Evolutionary conservation across 208 protist species (phyloP), one percentile per base, ranked within the genome.

Genomic region (Trypanosoma congolense): DNA sequence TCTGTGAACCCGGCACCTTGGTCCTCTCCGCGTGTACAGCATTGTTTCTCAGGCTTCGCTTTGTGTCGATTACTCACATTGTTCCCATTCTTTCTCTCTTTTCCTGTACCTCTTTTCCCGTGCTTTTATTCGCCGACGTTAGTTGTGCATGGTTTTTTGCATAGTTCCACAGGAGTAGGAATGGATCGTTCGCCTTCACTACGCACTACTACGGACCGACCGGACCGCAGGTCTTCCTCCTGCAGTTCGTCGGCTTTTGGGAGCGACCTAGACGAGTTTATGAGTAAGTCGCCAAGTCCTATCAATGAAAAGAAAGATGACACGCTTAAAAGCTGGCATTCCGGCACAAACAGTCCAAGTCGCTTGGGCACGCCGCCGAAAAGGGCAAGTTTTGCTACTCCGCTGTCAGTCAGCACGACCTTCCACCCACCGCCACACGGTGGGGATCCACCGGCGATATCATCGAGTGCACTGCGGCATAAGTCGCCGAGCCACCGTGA

Each of bases 61-160:
- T n/a, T n/a, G n/a, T n/a, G n/a, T n/a, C n/a, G n/a, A n/a, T n/a
- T n/a, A n/a, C n/a, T n/a, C n/a, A n/a, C n/a, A n/a, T n/a, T n/a
- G n/a, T n/a, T n/a, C n/a, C n/a, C n/a, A n/a, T n/a, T n/a, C n/a
- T n/a, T n/a, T n/a, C n/a, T 31, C 29, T 25, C 58, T 58, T 38
- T 56, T 46, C 52, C 45, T 44, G 36, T 41, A 24, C 26, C 61
- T 9, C 59, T n/a, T 28, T 48, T 67, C 28, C 52, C 45, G 41
- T 44, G 28, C 35, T 48, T 46, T 26, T 21, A 38, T 38, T 38
- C 12, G 6, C n/a, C n/a, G n/a, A n/a, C n/a, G n/a, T 6, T 38
- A 38, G 33, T 38, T 38, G 6, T 38, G 33, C 12, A 38, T 38
- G 33, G 9, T 38, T 38, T 38, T 38, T 38, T 38, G 33, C 6